phyloP scores from a whole-genome alignment of 768 basidiomycete genomes.

The Suillus ampliporus region DNA sequence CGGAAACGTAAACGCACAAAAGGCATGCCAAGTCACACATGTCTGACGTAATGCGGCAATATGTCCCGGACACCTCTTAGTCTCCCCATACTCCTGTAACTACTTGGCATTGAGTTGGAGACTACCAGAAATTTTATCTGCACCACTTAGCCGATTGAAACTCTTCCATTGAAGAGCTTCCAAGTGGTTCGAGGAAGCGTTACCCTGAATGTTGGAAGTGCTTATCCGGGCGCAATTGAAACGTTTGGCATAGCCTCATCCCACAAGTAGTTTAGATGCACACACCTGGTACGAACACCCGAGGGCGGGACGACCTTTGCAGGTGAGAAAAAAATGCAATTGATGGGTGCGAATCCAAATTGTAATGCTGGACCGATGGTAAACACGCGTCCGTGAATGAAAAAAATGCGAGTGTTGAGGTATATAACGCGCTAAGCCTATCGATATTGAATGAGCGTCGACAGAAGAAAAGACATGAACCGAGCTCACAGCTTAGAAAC shows the following conservation, averaged over 20 bases:
- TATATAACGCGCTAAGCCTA: neutral
- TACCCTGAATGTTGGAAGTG: neutral
- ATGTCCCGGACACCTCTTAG: too few relatives aligned
- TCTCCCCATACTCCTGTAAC: neutral
- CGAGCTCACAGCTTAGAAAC: neutral
- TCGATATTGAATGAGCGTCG: neutral
- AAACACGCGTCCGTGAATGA: neutral
- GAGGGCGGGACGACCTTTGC: constrained; percentile 1
- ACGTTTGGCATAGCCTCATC: neutral
- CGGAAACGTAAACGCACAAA: neutral
- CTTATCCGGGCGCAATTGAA: neutral
- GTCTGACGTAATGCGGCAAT: constrained; percentile 6
- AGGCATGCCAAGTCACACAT: constrained; percentile 1
- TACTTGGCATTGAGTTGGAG: neutral
- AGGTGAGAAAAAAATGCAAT: constrained; percentile 5
- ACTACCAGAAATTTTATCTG: neutral
- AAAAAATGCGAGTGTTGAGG: neutral
- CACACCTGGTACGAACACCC: neutral
- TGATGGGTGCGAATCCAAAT: neutral
- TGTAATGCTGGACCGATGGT: neutral
- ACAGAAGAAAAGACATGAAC: neutral
- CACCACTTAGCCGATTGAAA: neutral
- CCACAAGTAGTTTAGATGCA: constrained; percentile 3
- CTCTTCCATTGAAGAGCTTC: neutral
- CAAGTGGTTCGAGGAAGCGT: neutral